These are phyloP conservation scores for Mycena kentingensis DNA, from an alignment of 768 basidiomycete species.

Conservation along the genomic window DNA sequence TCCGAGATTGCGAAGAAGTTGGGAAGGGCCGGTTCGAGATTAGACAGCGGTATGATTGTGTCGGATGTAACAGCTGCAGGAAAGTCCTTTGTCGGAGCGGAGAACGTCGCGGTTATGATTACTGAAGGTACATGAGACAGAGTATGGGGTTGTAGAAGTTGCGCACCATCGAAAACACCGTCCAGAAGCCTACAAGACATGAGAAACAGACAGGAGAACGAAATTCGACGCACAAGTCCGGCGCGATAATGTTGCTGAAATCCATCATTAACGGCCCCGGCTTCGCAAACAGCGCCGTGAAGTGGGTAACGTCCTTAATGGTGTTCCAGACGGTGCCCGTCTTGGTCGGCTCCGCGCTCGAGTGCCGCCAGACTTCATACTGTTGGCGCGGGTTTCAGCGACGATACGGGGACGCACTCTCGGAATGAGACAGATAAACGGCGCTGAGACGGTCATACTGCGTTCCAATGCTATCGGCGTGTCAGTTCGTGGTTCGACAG, in stretches of 20 bases:
- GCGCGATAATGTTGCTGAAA: conserved; percentile 55
- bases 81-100: conserved; percentile 45
- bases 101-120: conserved; percentile 58
- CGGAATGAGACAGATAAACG: conserved; percentile 58
- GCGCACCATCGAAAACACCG: conserved; percentile 31
- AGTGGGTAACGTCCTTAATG: conserved; percentile 64
- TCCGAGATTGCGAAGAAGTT: conserved; percentile 36
- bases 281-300: conserved; percentile 55
- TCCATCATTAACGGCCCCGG: conserved; percentile 59
- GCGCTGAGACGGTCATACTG: conserved; percentile 57
- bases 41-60: conserved; percentile 59
- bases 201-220: not conserved
- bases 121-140: conserved; percentile 34
- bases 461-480: conserved; percentile 44
- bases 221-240: conserved; percentile 40
- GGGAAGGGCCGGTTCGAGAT: conserved; percentile 49
- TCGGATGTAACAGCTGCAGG: conserved; percentile 51
- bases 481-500: not conserved
- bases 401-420: conserved; percentile 42
- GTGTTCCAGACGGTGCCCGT: conserved; percentile 68
- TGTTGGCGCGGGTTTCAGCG: not conserved
- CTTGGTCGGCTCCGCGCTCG: conserved; percentile 61
- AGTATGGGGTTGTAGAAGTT: not conserved
- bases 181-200: conserved; percentile 27
- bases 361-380: conserved; percentile 61